Percentiles rank a stretch among this genome's conserved stretches.
These are phyloP conservation scores for Pisolithus marmoratus DNA, from an alignment of 768 basidiomycete genomes.

Conservation along the genomic window DNA sequence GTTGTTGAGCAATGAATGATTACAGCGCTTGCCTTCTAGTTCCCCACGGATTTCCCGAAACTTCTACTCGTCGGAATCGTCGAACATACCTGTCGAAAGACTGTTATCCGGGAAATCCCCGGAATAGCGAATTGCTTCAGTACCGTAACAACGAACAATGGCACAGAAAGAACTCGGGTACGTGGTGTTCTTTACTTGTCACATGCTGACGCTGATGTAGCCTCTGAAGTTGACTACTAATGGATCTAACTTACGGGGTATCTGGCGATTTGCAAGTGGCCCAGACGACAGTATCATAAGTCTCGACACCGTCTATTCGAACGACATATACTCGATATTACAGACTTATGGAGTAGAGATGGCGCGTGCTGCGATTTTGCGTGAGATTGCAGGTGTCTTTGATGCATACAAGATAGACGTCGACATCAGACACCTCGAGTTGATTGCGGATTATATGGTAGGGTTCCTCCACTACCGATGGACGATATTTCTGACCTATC, in stretches of 20 bases:
- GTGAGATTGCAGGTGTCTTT: constrained; percentile 89
- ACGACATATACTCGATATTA: constrained; percentile 90
- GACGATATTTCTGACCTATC: neutral
- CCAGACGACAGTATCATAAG: constrained; percentile 59
- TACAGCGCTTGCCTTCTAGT: constrained; percentile 41
- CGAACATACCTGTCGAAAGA: constrained; percentile 78
- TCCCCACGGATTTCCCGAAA: constrained; percentile 84
- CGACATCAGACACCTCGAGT: constrained; percentile 85
- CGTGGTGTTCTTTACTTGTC: constrained; percentile 5
- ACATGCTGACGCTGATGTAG: neutral
- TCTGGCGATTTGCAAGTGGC: constrained; percentile 71
- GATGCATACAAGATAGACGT: constrained; percentile 95
- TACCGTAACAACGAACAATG: constrained; percentile 45
- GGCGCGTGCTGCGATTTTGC: constrained; percentile 85
- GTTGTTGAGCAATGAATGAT: neutral
- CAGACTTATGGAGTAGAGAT: constrained; percentile 96
- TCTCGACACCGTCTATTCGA: constrained; percentile 80
- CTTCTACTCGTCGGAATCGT: constrained; percentile 90
- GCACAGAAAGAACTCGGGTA: constrained; percentile 44
- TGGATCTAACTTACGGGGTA: constrained; percentile 86
- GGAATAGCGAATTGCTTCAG: constrained; percentile 87
- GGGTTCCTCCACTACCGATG: constrained; percentile 18
- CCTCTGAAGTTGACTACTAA: constrained; percentile 68
- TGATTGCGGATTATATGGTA: constrained; percentile 99
- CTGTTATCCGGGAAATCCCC: constrained; percentile 85